Evolutionary conservation across 306 rosid species (phyloP), one percentile per base, ranked within the genome.

Genomic region (Crotalaria pallida): DNA sequence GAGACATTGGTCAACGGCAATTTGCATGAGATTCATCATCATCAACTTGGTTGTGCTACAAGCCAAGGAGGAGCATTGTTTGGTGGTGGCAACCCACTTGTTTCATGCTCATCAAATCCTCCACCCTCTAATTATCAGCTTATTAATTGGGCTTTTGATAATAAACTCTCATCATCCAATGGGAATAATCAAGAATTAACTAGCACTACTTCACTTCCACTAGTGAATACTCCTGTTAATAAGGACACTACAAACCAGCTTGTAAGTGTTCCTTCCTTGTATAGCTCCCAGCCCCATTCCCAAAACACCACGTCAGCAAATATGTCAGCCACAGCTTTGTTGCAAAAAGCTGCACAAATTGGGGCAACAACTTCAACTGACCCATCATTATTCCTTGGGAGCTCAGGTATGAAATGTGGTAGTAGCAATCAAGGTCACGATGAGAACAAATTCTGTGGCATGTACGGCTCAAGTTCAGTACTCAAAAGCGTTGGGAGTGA

Each of bases 311-410:
- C 53, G 9, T 66, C 81, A 23, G 66, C 84, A 1, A 83, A 75
- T 29, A 81, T 85, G 87, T 88, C 95, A 7, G 95, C 95, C 27
- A 88, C 95, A 1, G 95, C 95, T 59, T 67, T 88, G 73, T 44
- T 88, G 33, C 95, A 86, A 12, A 88, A 88, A 65, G 95, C 95
- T 22, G 87, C 95, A n/a, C 81, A 88, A 64, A 81, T 85, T 13
- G 91, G 95, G 0, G 69, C 81, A 61, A 84, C 87, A 48, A 83
- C 88, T 53, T 85, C 88, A 3, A 76, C 76, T 41, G 82, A 76
- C 23, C 66, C 88, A 15, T 72, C 85, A 23, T 80, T 83, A 23
- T 80, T 83, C 50, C 71, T 81, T 7, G 87, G 85, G 31, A 85
- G 82, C 62, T 76, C 79, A 48, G 81, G 85, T 24, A 53, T 87